Conservation (phyloP, 2,329 filamentous ascomycete genomes). For the Pseudocercospora ulei region DNA sequence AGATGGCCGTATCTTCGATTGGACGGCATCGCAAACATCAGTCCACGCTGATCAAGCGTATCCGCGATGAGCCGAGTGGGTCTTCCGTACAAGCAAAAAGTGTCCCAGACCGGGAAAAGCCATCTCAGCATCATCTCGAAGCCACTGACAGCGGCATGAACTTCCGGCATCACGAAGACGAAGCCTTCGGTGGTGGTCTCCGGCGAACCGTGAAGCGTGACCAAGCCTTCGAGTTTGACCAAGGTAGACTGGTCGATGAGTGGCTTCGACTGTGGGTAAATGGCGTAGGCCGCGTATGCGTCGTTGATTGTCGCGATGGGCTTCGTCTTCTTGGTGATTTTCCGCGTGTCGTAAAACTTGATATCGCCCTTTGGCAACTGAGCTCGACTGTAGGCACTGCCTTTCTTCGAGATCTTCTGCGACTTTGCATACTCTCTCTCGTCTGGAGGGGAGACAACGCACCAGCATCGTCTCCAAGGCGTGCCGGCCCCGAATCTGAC, state of each 20-base stretch:
- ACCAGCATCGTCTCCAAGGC: slow-evolving; percentile 94
- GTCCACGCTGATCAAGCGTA: slow-evolving; percentile 70
- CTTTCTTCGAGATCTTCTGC: slow-evolving; percentile 73
- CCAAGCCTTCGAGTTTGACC: slow-evolving; percentile 83
- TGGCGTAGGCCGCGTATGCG: slow-evolving; percentile 83
- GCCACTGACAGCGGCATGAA: slow-evolving; percentile 78
- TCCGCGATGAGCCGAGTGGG: slow-evolving; percentile 80
- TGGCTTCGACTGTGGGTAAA: slow-evolving; percentile 90
- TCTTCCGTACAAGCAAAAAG: slow-evolving; percentile 81
- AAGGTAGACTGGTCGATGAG: slow-evolving; percentile 90
- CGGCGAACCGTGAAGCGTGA: slow-evolving; percentile 70
- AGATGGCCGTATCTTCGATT: slow-evolving; percentile 81
- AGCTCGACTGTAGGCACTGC: slow-evolving; percentile 68
- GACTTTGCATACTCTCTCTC: slow-evolving; percentile 82
- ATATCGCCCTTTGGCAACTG: slow-evolving; percentile 73
- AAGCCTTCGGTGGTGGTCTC: slow-evolving; percentile 78
- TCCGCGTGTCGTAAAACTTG: slow-evolving; percentile 85
- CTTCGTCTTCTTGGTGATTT: slow-evolving; percentile 80
- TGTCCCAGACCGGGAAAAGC: slow-evolving; percentile 88
- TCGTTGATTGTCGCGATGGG: slow-evolving; percentile 89
- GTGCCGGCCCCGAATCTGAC: slow-evolving; percentile 93
- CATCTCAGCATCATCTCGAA: slow-evolving; percentile 93
- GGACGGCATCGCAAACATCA: slow-evolving; percentile 98
- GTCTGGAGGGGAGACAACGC: slow-evolving; percentile 81
- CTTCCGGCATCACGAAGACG: slow-evolving; percentile 95